Percentiles rank a stretch among this genome's conserved stretches.
Evolutionary conservation across 768 basidiomycete genomes (phyloP).

Genomic region (Cystobasidiopsis lactophilus): DNA sequence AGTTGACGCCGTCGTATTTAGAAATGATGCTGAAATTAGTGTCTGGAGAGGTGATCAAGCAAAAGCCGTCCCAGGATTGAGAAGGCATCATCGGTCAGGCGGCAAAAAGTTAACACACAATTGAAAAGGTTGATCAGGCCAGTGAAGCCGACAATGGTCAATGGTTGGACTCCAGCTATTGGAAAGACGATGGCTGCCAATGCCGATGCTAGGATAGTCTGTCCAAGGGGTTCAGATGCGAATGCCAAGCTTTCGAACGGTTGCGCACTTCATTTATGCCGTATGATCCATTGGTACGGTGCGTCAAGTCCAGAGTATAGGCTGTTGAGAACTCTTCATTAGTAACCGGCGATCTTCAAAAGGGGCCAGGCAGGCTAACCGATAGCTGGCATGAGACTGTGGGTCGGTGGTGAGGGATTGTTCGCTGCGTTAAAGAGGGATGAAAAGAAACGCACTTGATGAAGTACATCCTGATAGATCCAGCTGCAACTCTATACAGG

Average conservation of each 20-base stretch:
- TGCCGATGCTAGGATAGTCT: constrained; percentile 61
- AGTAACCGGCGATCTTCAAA: constrained; percentile 21
- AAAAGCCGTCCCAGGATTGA: too few relatives aligned
- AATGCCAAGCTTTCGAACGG: too few relatives aligned
- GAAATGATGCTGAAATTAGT: constrained; percentile 21
- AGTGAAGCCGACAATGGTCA: constrained; percentile 79
- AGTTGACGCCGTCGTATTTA: constrained; percentile 15
- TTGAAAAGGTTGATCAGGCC: constrained; percentile 40
- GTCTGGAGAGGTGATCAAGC: too few relatives aligned
- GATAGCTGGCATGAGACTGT: constrained; percentile 19
- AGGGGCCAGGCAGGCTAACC: constrained; percentile 17
- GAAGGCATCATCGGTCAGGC: too few relatives aligned
- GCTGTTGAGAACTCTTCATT: constrained; percentile 29
- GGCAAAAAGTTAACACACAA: too few relatives aligned
- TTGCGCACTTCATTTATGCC: constrained; percentile 76
- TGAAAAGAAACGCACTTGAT: constrained; percentile 37
- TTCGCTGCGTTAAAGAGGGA: neutral
- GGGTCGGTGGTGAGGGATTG: constrained; percentile 1
- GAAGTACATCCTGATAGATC: constrained; percentile 65
- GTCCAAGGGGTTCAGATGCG: too few relatives aligned
- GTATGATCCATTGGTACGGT: constrained; percentile 59
- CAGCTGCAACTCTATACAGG: constrained; percentile 61
- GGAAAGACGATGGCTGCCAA: constrained; percentile 78
- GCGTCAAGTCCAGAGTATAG: constrained; percentile 75
- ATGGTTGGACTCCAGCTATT: constrained; percentile 66